Percentiles rank a stretch among this genome's conserved stretches.
Conservation (phyloP, 2,329 filamentous ascomycete species). For the Phialocephala sp. region DNA sequence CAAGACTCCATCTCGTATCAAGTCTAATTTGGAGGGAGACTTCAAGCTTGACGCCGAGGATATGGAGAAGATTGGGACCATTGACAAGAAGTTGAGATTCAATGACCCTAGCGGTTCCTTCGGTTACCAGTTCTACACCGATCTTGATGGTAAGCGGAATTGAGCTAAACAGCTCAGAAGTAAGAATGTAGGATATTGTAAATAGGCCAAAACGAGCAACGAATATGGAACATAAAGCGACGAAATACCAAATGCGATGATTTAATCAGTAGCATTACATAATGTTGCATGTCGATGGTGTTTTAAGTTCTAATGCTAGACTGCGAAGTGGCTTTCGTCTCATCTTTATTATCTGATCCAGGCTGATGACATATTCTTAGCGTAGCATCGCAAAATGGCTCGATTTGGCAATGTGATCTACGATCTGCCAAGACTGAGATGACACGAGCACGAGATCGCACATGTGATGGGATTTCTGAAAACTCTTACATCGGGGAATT, state of each 20-base stretch:
- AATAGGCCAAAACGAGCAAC: not conserved
- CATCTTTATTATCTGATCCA: not conserved
- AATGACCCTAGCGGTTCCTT: slow-evolving; percentile 63
- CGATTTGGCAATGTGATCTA: not conserved
- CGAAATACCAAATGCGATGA: not conserved
- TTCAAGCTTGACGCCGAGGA: slow-evolving; percentile 65
- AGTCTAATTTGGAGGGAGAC: slow-evolving; percentile 67
- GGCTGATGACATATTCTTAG: not conserved
- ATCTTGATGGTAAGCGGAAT: slow-evolving; percentile 62
- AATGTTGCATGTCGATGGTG: not conserved
- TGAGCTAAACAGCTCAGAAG: not conserved
- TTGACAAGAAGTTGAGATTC: slow-evolving; percentile 67
- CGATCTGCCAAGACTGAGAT: not conserved
- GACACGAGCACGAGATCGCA: not conserved
- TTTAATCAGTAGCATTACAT: not conserved
- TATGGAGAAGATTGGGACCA: slow-evolving; percentile 53
- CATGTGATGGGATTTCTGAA: no score
- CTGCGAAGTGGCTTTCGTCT: not conserved
- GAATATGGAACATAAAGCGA: not conserved
- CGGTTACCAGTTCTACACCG: slow-evolving; percentile 62
- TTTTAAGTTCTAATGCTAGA: not conserved
- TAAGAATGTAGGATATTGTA: not conserved
- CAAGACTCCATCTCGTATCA: slow-evolving; percentile 62
- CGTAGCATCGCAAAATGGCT: not conserved
- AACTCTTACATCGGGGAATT: no score